Evolutionary conservation across 805 yeast species (phyloP), one percentile per base, ranked within the genome.

Genomic region (Teunomyces funiuensis): DNA sequence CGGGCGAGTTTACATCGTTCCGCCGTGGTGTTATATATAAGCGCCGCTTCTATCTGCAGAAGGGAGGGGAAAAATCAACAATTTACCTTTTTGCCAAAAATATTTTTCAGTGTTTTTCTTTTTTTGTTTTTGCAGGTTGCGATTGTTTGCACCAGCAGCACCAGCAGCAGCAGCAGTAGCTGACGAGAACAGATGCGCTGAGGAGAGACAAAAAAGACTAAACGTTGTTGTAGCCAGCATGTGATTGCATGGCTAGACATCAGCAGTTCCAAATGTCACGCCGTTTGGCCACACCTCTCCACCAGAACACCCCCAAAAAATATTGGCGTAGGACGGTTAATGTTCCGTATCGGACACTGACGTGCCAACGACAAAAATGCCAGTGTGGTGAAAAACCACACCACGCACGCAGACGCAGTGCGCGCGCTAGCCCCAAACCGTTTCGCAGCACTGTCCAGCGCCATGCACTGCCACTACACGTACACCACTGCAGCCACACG

Each of bases 31-130:
- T 14, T 40, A 40, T 40, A 40, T 40, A 39, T 18, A 25, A 17
- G 37, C 28, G n/a, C n/a, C n/a, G n/a, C n/a, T n/a, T n/a, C n/a
- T 39, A 29, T 33, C 34, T 29, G 26, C 15, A 16, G 28, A 34
- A 33, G 39, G 28, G 45, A 42, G 42, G 42, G 42, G 40, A 36
- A 39, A 34, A 39, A 30, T 33, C 39, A 42, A 38, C 38, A 39
- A 28, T 33, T 40, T 36, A 22, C 18, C 33, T 36, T n/a, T 19
- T 28, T 37, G 31, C 29, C 20, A 27, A 27, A 28, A n/a, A 37
- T 27, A 27, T 37, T 37, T 28, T 16, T 36, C 27, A 17, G 15
- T 36, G n/a, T 36, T 18, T 37, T 28, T 28, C 25, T 22, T 28
- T 36, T 37, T 36, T 33, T 33, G 20, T 33, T 19, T 22, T 20